Evolutionary conservation across 495 filamentous ascomycete species (phyloP).

Genomic region (Arthonia radiata): DNA sequence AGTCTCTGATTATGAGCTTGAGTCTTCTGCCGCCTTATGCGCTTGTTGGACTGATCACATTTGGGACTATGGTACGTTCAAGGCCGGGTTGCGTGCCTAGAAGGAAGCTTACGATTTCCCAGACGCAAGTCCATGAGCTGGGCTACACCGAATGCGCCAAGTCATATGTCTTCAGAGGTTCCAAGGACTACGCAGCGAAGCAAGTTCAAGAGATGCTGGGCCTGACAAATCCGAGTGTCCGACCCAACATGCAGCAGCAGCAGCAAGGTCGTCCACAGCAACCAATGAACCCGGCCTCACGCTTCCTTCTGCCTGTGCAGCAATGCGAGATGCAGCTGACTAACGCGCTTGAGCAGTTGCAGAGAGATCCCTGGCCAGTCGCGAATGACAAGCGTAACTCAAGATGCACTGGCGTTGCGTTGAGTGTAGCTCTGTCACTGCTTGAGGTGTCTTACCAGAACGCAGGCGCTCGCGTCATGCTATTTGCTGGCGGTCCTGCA

Average conservation of each 20-base stretch:
- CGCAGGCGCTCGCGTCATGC: conserved; percentile 83
- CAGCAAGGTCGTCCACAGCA: conserved; percentile 40
- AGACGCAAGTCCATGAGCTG: conserved; percentile 94
- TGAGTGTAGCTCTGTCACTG: conserved; percentile 82
- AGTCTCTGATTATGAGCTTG: conserved; percentile 91
- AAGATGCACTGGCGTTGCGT: conserved; percentile 84
- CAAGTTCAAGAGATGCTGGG: conserved; percentile 99
- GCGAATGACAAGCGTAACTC: conserved; percentile 79
- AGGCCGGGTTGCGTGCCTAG: neutral
- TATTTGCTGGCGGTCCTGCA: conserved; percentile 83
- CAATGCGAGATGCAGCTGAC: conserved; percentile 97
- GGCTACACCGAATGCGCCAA: conserved; percentile 96
- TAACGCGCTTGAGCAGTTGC: conserved; percentile 84
- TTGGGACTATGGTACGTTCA: conserved; percentile 66
- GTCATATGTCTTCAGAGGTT: conserved; percentile 97
- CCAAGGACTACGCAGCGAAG: conserved; percentile 89
- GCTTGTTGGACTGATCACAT: conserved; percentile 86
- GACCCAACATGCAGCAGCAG: conserved; percentile 60
- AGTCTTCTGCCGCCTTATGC: conserved; percentile 82
- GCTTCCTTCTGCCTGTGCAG: conserved; percentile 84
- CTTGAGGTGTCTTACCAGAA: conserved; percentile 92
- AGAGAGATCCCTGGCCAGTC: conserved; percentile 96
- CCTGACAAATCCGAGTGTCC: conserved; percentile 36
- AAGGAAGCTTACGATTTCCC: conserved; percentile 1
- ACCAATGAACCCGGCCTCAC: conserved; percentile 54